Base-by-base conservation (phyloP, 768 basidiomycete species). In the Paxillus involutus region DNA sequence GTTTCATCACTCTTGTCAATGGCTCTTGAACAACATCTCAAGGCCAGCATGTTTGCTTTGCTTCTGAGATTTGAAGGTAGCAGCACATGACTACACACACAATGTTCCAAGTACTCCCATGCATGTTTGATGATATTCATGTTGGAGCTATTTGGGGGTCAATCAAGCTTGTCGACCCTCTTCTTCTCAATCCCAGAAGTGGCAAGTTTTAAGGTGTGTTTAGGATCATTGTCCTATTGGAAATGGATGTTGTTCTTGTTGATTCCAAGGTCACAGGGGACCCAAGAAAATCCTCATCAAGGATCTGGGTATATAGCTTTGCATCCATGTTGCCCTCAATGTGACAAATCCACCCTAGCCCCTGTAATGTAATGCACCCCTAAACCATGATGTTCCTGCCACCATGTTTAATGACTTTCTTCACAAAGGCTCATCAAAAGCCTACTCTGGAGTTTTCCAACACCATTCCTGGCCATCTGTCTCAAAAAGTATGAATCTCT, bases 151-250 rank as follows among this genome's bases (percentile, higher is more conserved):
- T 54, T 55, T 3, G 73, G 53, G n/a, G 67, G 66, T 73, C 73
- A 76, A 2, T 33, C 24, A 6, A 76, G 49, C 10, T 62, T 43
- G 40, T 63, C 30, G 26, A 74, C 33, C 29, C 65, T 35, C 26
- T 74, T 54, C 13, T 68, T 45, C 14, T 44, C 6, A 44, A 75
- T 70, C 69, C 71, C 75, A 3, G 40, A 48, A n/a, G 55, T 26
- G 7, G 60, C 63, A 14, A 66, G 17, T 35, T 61, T 59, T 21
- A 63, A 56, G 3, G 59, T 74, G 61, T 75, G 73, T 57, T 74
- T 75, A 10, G 66, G 73, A 62, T 74, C 61, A 48, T 71, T 72
- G 55, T 77, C 73, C 26, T 76, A 71, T 49, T 71, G 67, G 49
- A 72, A 74, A 46, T 62, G 33, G 30, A 47, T 35, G 30, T 48